Evolutionary conservation across 257 asterid species (phyloP), one percentile per base, ranked within the genome.

Genomic region (Salvia hispanica): DNA sequence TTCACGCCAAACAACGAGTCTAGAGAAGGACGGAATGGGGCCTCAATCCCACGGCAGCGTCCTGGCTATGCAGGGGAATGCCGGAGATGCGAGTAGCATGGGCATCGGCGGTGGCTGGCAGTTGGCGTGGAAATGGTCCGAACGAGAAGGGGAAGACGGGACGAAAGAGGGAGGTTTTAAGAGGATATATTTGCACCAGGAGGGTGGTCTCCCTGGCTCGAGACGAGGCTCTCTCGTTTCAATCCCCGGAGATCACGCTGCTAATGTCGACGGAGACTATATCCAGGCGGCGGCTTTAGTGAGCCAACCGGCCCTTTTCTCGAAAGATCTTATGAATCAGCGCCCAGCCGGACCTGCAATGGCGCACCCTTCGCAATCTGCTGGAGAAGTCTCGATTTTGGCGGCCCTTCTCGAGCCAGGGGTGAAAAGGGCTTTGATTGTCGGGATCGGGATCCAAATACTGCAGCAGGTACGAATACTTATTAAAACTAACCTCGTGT

Each of bases 61-160:
- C 25, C 40, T 83, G 64, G 70, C 72, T 44, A 76, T 84, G 73
- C 80, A 80, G 13, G 86, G 82, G 9, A 67, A 58, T 13, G 78
- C 70, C 0, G 89, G 83, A 51, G 91, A 83, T 14, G 78, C 78
- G 0, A 74, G 83, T 37, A 75, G 90, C 75, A 78, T 62, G 86
- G 95, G 96, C 8, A 86, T 86, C 12, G 96, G 95, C 4, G 96
- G 96, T 34, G 95, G 96, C 69, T 89, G 90, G 96, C 95, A 89
- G 51, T 51, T 89, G 58, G 96, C 96, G 3, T 89, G 95, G 95
- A 83, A 86, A 78, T 89, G 90, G 87, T 48, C 83, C 0, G 96
- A 86, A 40, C 69, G 72, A 66, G 85, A 89, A 70, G 96, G 88
- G 13, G 90, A 80, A 69, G 86, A 81, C 12, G 94, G 96, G 13